Evolutionary conservation across 139 green algal genomes (phyloP).

Genomic region (Tetradesmus obliquus): DNA sequence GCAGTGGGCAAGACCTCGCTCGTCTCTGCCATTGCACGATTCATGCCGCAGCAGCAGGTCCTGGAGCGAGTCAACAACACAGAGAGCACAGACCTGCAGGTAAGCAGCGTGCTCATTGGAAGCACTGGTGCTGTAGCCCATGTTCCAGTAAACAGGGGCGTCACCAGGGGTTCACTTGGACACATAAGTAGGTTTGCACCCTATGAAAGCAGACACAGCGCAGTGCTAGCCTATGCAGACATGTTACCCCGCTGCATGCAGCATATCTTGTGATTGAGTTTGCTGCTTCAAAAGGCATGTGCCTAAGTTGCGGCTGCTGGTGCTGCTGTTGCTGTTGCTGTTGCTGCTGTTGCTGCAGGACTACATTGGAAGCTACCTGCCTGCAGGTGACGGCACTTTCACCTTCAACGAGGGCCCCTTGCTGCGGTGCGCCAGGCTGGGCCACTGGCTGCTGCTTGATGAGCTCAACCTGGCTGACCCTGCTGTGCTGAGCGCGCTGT

Average conservation of each 20-base stretch:
- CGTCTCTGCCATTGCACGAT: slow-evolving; percentile 7
- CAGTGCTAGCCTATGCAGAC: too few species aligned
- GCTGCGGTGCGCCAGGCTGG: slow-evolving; percentile 43
- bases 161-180: too few species aligned
- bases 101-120: not conserved
- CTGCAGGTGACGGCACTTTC: slow-evolving; percentile 38
- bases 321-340: not conserved
- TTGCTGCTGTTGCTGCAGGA: slow-evolving; percentile 41
- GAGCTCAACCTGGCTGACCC: slow-evolving; percentile 58
- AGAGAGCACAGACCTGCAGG: slow-evolving; percentile 44
- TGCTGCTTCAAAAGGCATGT: too few species aligned
- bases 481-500: slow-evolving; percentile 42
- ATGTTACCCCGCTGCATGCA: too few species aligned
- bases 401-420: slow-evolving; percentile 45
- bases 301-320: not conserved
- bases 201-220: too few species aligned
- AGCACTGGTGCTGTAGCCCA: not conserved
- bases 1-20: slow-evolving; percentile 51
- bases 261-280: too few species aligned
- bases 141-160: not conserved
- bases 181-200: too few species aligned
- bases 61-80: slow-evolving; percentile 51
- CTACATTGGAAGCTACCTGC: slow-evolving; percentile 61
- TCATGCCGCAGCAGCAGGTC: not conserved
- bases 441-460: slow-evolving; percentile 55